Percentiles rank a stretch among this genome's conserved stretches.
These are phyloP conservation scores for Gliomastix tumulicola DNA, from an alignment of 2,329 filamentous ascomycete genomes.

Conservation along the genomic window DNA sequence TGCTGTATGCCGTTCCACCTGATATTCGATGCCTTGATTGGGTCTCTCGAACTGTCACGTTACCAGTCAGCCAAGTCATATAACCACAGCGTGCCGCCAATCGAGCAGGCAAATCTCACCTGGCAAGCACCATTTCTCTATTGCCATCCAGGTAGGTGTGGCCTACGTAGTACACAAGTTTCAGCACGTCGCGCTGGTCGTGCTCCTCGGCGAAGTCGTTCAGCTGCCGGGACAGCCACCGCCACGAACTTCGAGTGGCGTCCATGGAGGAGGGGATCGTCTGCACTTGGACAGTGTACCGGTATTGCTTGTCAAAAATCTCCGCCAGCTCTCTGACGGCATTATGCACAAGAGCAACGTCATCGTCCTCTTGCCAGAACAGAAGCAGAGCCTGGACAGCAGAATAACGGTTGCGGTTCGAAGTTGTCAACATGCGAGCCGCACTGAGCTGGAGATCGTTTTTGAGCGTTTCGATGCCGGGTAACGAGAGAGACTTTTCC, in stretches of 20 bases:
- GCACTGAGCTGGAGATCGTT: constrained; percentile 45
- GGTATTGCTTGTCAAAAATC: constrained; percentile 45
- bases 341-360: constrained; percentile 27
- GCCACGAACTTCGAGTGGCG: constrained; percentile 39
- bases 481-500: constrained; percentile 41
- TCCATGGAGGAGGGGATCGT: constrained; percentile 42
- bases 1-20: constrained; percentile 51
- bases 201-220: constrained; percentile 45
- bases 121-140: constrained; percentile 50
- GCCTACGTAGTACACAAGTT: constrained; percentile 52
- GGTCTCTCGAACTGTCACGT: constrained; percentile 40
- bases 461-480: constrained; percentile 42
- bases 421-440: constrained; percentile 40
- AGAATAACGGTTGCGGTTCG: constrained; percentile 45
- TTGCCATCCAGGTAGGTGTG: constrained; percentile 47
- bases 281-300: constrained; percentile 39
- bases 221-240: constrained; percentile 45
- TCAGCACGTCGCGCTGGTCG: constrained; percentile 48
- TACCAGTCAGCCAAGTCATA: too few species aligned
- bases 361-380: constrained; percentile 48
- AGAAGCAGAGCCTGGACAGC: constrained; percentile 46
- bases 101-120: constrained; percentile 27
- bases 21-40: constrained; percentile 36
- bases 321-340: constrained; percentile 40
- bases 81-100: too few species aligned